Base-by-base conservation (phyloP, 306 rosid genomes). In the Begonia peltatifolia region DNA sequence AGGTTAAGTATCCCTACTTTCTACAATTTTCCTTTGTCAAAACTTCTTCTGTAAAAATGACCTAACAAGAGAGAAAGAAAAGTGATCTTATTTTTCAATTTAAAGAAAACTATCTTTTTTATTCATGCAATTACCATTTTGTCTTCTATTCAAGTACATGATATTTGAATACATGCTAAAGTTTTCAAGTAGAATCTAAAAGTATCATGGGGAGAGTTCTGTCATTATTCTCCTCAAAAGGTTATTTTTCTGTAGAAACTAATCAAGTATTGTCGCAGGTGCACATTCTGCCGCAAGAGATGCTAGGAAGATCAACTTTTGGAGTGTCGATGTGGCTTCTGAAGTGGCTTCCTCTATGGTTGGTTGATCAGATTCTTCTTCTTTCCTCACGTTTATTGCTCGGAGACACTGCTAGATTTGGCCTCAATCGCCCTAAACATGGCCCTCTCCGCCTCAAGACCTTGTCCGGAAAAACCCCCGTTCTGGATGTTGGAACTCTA, bases 281-380 rank as follows among this genome's bases (percentile, higher is more conserved):
- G 57, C 96, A 87, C 61, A 75, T 83, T 41, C 74, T 87, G 74
- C 96, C 96, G 36, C 94, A 83, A 43, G 83, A 80, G 64, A 80
- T 87, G 74, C 69, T 87, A 3, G 96, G 96, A 68, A 76, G 63
- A 77, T 87, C 96, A 58, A 87, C 90, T 23, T 87, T 87, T 72
- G 84, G 87, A 12, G 53, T 87, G 62, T 87, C 96, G 2, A 83
- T 83, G 84, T 78, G 75, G 63, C 70, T 87, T 63, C 82, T 79
- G 18, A 87, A 80, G 72, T 78, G 94, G 94, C 64, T 87, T n/a
- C 93, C 96, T 5, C 50, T 80, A 57, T 46, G 74, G 15, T 44
- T 83, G 46, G 96, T 83, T 66, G 96, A 87, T 78, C 74, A 65
- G n/a, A 70, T 87, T 62, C 68, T 87, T 57, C 84, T 87, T 41